Conservation (phyloP, 371 early-diverging fungal species). For the Rhizopus arrhizus region DNA sequence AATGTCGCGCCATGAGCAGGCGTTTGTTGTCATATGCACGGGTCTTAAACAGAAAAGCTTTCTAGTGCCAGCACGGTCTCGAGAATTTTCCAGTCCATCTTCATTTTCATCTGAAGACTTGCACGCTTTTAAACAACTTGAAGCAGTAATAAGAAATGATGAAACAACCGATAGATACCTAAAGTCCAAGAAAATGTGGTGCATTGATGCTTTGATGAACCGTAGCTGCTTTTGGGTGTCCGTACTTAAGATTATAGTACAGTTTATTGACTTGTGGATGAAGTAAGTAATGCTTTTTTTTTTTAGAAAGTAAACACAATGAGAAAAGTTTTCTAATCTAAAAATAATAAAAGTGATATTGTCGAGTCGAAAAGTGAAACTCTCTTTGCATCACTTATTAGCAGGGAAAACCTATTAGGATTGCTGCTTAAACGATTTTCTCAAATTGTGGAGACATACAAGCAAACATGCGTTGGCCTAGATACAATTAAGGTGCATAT, state of each 20-base stretch:
- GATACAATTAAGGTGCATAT: too few species aligned
- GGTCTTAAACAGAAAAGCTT: too few species aligned
- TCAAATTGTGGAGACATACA: too few species aligned
- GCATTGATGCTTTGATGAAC: constrained; percentile 14
- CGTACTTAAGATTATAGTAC: constrained; percentile 27
- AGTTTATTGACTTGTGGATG: constrained; percentile 42
- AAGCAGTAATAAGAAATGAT: neutral
- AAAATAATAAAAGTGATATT: constrained; percentile 20
- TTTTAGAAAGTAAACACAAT: neutral
- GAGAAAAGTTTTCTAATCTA: neutral
- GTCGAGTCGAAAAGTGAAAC: constrained; percentile 7
- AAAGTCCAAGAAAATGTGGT: constrained; percentile 18
- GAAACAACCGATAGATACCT: neutral
- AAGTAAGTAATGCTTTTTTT: constrained; percentile 15
- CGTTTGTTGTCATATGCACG: neutral
- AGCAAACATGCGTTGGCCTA: too few species aligned
- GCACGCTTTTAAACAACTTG: neutral
- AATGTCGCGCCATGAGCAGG: neutral
- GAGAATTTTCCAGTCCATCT: neutral
- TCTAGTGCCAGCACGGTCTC: neutral
- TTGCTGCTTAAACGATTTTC: neutral
- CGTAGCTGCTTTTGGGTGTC: constrained; percentile 29
- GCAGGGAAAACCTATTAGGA: constrained; percentile 13
- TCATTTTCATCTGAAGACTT: neutral
- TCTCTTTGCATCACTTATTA: constrained; percentile 18